A percentile compares a stretch with the other conserved stretches of the same genome.
Conservation (phyloP, 2,329 filamentous ascomycete species). For the Nectriaceae sp. region DNA sequence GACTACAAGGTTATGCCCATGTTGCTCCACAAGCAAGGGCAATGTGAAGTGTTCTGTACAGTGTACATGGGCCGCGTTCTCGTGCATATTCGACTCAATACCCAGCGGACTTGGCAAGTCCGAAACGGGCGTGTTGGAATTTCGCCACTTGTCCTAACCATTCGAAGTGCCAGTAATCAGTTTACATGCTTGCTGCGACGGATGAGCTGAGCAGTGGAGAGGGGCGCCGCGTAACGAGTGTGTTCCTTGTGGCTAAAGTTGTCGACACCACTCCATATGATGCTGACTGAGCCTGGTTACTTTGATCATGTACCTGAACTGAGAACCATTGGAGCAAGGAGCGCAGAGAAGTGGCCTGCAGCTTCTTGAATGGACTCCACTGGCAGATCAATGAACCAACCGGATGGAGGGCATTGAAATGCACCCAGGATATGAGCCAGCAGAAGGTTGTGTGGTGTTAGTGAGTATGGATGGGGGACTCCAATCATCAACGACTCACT, state of each 20-base stretch:
- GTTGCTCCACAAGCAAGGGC: not conserved
- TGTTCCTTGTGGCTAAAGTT: too few species aligned
- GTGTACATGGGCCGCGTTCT: not conserved
- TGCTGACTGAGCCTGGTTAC: too few species aligned
- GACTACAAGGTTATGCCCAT: too few species aligned
- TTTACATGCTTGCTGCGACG: not conserved
- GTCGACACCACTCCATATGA: too few species aligned
- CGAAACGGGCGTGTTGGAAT: not conserved
- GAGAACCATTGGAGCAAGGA: too few species aligned
- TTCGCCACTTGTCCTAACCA: not conserved
- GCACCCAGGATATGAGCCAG: too few species aligned
- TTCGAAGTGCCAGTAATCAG: not conserved
- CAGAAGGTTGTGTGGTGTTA: too few species aligned
- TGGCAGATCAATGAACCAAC: not conserved
- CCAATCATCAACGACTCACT: too few species aligned
- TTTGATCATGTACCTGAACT: too few species aligned
- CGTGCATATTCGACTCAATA: too few species aligned
- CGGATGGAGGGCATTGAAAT: not conserved
- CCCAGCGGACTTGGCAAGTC: not conserved
- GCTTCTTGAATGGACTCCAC: not conserved
- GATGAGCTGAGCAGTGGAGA: not conserved
- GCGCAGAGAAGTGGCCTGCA: too few species aligned
- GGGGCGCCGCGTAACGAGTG: not conserved
- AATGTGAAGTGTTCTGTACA: not conserved
- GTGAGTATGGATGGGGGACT: too few species aligned